phyloP scores from a whole-genome alignment of 495 filamentous ascomycete species.

The Jackrogersella minutella region DNA sequence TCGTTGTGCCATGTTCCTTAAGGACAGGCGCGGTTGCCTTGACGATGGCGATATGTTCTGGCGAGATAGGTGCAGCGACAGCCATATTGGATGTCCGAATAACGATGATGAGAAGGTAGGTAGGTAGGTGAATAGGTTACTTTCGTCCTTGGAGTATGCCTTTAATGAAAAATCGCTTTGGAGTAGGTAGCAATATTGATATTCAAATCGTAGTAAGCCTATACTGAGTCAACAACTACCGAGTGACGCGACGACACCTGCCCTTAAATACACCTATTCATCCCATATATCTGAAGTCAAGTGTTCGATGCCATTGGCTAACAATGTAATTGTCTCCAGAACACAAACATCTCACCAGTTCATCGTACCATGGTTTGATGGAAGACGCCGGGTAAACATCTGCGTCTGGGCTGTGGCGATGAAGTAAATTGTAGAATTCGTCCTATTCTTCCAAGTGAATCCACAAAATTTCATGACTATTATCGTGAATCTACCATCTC shows the following conservation, averaged over 20 bases:
- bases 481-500: conserved; percentile 39
- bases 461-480: conserved; percentile 21
- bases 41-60: conserved; percentile 59
- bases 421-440: conserved; percentile 13
- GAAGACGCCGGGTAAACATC: conserved; percentile 21
- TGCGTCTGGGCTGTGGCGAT: conserved; percentile 7
- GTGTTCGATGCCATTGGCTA: conserved; percentile 12
- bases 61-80: conserved; percentile 47
- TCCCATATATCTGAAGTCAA: background rate
- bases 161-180: too few species aligned
- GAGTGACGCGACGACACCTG: background rate
- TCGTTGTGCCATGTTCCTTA: conserved; percentile 68
- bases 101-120: background rate
- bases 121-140: too few species aligned
- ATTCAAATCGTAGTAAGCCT: too few species aligned
- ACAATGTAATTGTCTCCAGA: background rate
- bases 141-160: too few species aligned
- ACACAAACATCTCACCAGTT: conserved; percentile 9
- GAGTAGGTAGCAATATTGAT: too few species aligned
- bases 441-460: conserved; percentile 12
- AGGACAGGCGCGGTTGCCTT: conserved; percentile 70
- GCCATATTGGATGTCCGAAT: conserved; percentile 21
- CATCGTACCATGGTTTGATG: conserved; percentile 31
- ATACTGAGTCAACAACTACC: too few species aligned
- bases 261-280: conserved; percentile 25